These are phyloP conservation scores for Fusarium marasasianum DNA, from an alignment of 2,329 filamentous ascomycete species.

Conservation along the genomic window DNA sequence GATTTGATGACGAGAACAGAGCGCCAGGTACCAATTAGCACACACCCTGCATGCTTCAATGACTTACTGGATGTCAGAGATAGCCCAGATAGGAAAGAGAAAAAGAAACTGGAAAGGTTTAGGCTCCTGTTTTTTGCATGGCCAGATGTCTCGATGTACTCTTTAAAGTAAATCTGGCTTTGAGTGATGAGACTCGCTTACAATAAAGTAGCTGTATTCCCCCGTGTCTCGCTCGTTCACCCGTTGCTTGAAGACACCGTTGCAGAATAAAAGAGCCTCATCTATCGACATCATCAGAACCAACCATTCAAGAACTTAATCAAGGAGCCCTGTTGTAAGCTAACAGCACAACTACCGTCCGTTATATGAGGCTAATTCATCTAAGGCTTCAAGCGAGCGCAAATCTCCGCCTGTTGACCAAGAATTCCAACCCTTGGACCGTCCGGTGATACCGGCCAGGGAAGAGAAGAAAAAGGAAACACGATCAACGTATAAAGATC, in stretches of 20 bases:
- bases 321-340: not conserved
- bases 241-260: not conserved
- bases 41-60: conserved; percentile 7
- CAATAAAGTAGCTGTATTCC: conserved; percentile 25
- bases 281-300: conserved; percentile 5
- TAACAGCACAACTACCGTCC: conserved; percentile 11
- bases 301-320: not conserved
- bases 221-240: not conserved
- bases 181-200: conserved; percentile 27
- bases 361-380: conserved; percentile 30
- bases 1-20: conserved; percentile 29
- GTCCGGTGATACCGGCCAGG: conserved; percentile 11
- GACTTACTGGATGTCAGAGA: conserved; percentile 9
- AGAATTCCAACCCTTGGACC: conserved; percentile 22
- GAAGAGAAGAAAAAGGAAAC: conserved; percentile 9
- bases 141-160: not conserved
- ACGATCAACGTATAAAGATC: conserved; percentile 6
- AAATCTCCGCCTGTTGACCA: conserved; percentile 33
- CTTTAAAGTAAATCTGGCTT: conserved; percentile 9
- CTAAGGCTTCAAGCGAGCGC: conserved; percentile 32
- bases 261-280: not conserved
- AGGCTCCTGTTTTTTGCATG: conserved; percentile 24
- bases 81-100: not conserved
- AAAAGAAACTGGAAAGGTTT: conserved; percentile 8
- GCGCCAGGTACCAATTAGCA: not conserved